These are phyloP conservation scores for Acanthamoeba culbertsoni DNA, from an alignment of 208 protist species.

Conservation along the genomic window DNA sequence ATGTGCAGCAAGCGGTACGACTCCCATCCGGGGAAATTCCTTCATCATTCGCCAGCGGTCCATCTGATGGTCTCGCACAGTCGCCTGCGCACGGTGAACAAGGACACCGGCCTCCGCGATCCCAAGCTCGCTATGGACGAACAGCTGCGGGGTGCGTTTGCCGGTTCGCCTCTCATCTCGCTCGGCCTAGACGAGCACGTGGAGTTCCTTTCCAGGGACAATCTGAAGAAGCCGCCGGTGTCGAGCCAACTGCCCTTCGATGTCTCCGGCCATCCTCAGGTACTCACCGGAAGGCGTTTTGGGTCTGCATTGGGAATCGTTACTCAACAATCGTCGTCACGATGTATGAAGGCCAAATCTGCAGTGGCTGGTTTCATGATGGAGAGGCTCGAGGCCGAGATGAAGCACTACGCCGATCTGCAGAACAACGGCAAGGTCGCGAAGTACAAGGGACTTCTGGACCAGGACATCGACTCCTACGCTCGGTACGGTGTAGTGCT, in stretches of 20 bases:
- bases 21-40: not conserved
- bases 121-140: not conserved
- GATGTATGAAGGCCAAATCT: not conserved
- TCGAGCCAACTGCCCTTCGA: slow-evolving; percentile 83
- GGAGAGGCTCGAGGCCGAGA: slow-evolving; percentile 85
- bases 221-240: slow-evolving; percentile 9
- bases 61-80: not conserved
- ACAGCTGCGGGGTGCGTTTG: not conserved
- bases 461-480: slow-evolving; percentile 67
- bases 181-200: slow-evolving; percentile 49
- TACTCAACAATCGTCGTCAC: not conserved
- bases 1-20: slow-evolving; percentile 28
- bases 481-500: not conserved
- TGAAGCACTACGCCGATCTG: slow-evolving; percentile 79
- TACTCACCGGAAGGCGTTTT: not conserved
- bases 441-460: slow-evolving; percentile 74
- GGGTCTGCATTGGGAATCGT: not conserved
- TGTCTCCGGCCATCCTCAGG: slow-evolving; percentile 77
- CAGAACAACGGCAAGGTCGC: slow-evolving; percentile 68
- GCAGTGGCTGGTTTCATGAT: slow-evolving; percentile 85
- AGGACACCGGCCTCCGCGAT: not conserved
- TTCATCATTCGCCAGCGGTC: not conserved
- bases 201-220: slow-evolving; percentile 2
- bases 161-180: not conserved
- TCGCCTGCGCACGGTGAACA: not conserved